Conservation (phyloP, 495 filamentous ascomycete species). For the Neurospora sp. region DNA sequence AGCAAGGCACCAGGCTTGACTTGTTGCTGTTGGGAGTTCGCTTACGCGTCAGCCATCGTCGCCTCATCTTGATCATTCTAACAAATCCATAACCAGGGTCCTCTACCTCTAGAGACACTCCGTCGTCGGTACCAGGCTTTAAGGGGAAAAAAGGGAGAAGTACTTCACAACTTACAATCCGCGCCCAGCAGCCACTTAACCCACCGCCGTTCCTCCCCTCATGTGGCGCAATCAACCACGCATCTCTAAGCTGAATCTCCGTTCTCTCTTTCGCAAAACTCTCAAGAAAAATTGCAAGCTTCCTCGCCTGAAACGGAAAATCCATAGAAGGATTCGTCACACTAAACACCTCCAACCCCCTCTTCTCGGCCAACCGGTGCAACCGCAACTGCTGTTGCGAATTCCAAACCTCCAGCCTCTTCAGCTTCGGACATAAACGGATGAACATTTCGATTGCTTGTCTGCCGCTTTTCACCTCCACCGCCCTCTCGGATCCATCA, state of each 20-base stretch:
- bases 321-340: neutral
- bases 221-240: too few species aligned
- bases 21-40: neutral
- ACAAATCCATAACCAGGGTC: neutral
- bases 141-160: too few species aligned
- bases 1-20: neutral
- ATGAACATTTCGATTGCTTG: neutral
- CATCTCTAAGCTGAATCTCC: neutral
- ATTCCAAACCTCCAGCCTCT: neutral
- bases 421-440: neutral
- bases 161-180: neutral
- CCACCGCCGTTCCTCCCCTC: too few species aligned
- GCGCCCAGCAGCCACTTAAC: too few species aligned
- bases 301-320: too few species aligned
- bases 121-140: neutral
- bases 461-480: neutral
- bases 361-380: neutral
- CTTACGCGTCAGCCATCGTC: neutral
- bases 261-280: neutral
- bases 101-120: neutral
- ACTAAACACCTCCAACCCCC: neutral
- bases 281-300: too few species aligned
- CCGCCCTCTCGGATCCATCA: too few species aligned
- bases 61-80: too few species aligned
- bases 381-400: too few species aligned